Evolutionary conservation across 495 filamentous ascomycete species (phyloP).

Genomic region (Pyrenopolyporus hunteri): DNA sequence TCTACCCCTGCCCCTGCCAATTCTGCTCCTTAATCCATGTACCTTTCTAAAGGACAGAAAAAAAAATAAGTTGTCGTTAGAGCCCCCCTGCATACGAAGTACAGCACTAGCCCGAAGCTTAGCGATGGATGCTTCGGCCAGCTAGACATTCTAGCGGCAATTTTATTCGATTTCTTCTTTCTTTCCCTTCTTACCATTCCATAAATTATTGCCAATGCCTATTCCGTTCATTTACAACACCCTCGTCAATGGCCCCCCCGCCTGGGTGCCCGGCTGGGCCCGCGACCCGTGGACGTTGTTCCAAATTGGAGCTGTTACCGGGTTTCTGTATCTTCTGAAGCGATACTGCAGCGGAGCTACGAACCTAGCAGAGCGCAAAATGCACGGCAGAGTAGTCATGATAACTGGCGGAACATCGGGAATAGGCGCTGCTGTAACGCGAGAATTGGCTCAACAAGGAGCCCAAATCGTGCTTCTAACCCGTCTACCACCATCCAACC

Average conservation of each 20-base stretch:
- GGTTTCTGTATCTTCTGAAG: slow-evolving; percentile 71
- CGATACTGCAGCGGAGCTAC: slow-evolving; percentile 75
- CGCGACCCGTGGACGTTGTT: slow-evolving; percentile 57
- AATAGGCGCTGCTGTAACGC: slow-evolving; percentile 78
- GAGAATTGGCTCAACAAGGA: slow-evolving; percentile 78
- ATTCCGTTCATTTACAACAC: slow-evolving; percentile 71
- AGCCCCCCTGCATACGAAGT: slow-evolving; percentile 14
- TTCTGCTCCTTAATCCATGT: not conserved
- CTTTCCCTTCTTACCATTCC: slow-evolving; percentile 41
- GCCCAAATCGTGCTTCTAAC: slow-evolving; percentile 92
- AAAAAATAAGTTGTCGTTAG: slow-evolving; percentile 28
- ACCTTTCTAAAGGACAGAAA: not conserved
- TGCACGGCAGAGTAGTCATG: slow-evolving; percentile 92
- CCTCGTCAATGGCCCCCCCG: slow-evolving; percentile 66
- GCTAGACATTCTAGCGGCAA: slow-evolving; percentile 7
- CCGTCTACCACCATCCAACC: slow-evolving; percentile 75
- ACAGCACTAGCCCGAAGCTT: not conserved
- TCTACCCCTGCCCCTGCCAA: slow-evolving; percentile 10
- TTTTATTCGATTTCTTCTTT: not conserved
- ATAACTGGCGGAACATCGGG: slow-evolving; percentile 96
- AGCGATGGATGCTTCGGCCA: slow-evolving; percentile 23
- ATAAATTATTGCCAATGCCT: slow-evolving; percentile 86
- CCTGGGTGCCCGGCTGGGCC: slow-evolving; percentile 66
- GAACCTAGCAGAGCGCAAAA: slow-evolving; percentile 79
- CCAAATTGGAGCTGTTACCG: slow-evolving; percentile 63